Conservation (phyloP, 495 filamentous ascomycete genomes). For the Penicillium tannophilum region DNA sequence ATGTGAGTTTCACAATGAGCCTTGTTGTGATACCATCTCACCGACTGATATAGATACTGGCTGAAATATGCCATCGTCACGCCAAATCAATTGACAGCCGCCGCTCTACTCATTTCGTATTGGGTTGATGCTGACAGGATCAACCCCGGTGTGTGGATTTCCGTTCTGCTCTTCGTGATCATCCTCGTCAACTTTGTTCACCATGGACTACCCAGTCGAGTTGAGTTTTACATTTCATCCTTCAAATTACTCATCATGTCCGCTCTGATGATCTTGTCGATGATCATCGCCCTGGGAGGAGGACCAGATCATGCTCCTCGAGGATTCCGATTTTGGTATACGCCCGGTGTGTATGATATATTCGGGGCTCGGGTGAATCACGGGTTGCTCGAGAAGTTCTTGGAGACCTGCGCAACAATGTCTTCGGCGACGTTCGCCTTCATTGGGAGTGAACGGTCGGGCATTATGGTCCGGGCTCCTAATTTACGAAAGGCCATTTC, state of each 20-base stretch:
- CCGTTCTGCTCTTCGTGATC: conserved; percentile 65
- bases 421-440: conserved; percentile 80
- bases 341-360: conserved; percentile 37
- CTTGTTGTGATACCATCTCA: neutral
- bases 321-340: conserved; percentile 74
- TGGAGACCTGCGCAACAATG: conserved; percentile 70
- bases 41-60: conserved; percentile 39
- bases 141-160: conserved; percentile 76
- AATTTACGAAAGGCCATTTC: conserved; percentile 74
- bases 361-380: neutral
- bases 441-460: conserved; percentile 80
- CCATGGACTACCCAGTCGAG: conserved; percentile 47
- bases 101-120: conserved; percentile 68
- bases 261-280: conserved; percentile 65
- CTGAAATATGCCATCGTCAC: conserved; percentile 75
- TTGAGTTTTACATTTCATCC: conserved; percentile 56
- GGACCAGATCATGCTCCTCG: conserved; percentile 64
- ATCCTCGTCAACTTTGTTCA: conserved; percentile 62
- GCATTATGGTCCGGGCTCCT: conserved; percentile 63
- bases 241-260: conserved; percentile 72
- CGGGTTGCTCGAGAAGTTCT: conserved; percentile 32
- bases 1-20: conserved; percentile 31
- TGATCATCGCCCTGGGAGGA: conserved; percentile 68
- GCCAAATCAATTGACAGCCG: conserved; percentile 77
- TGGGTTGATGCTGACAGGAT: conserved; percentile 62